Base-by-base conservation (phyloP, 2,329 filamentous ascomycete species). In the Botryotinia narcissicola region DNA sequence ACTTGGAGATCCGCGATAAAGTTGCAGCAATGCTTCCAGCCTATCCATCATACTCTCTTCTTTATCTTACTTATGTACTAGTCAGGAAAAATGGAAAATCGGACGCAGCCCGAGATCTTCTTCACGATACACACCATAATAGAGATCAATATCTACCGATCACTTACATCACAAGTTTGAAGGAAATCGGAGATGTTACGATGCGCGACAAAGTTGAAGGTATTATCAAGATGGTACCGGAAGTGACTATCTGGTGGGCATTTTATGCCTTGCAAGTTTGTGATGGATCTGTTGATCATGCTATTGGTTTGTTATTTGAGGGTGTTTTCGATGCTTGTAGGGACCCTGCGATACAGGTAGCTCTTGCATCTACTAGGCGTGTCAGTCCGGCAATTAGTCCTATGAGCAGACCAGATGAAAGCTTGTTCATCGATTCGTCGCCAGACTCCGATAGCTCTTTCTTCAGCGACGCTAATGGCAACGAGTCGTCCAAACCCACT, bases 21-120 rank as follows among this genome's bases (percentile, higher is more conserved):
- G 64, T 68, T 57, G 25, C 3, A n/a, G 12, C 9, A 29, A 29
- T 68, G 10, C 25, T 54, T 22, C 25, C 48, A 20, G 42, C 25
- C 48, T 68, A 68, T 42, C 64, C 46, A 57, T 68, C 64, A 8
- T 68, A 57, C n/a, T 35, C 64, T 29, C 48, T 68, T 32, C 64
- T 68, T 29, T 68, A 68, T 68, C 64, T 68, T 20, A 9, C 40
- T 29, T 68, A 68, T 25, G 48, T 42, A 42, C 48, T 68, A 9
- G 5, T 68, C 9, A 68, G 18, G 35, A 68, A 48, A 6, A 22
- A 57, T 42, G 46, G 48, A 9, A 22, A 12, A 14, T 37, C 29
- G 25, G 16, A 42, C 37, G 25, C 14, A 18, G 35, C 64, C n/a
- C 25, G 25, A 57, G 9, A 57, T 1, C 32, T 71, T 29, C 69